These are phyloP conservation scores for Globisporangium emineosum DNA, from an alignment of 352 stramenopile species.

Conservation along the genomic window DNA sequence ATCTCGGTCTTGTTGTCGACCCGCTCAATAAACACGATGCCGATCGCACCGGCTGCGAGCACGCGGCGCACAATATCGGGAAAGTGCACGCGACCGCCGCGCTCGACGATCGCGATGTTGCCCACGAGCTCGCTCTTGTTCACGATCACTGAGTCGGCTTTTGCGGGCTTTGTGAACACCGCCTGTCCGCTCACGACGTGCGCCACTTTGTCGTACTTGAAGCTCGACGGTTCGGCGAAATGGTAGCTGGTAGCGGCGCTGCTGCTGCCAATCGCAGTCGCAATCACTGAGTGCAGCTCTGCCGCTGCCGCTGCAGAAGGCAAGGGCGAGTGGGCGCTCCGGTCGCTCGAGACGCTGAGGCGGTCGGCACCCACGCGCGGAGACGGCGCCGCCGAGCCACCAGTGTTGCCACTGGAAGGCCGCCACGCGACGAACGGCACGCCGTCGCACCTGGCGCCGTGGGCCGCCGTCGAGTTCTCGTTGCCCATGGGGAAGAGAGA, in stretches of 20 bases:
- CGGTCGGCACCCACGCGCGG: constrained; percentile 1
- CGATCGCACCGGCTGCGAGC: constrained; percentile 54
- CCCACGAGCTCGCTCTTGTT: constrained; percentile 60
- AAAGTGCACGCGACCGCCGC: constrained; percentile 78
- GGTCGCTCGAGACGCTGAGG: constrained; percentile 8
- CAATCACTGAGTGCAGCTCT: background rate
- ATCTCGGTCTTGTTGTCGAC: constrained; percentile 48
- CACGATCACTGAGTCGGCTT: constrained; percentile 61
- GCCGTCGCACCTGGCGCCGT: constrained; percentile 37
- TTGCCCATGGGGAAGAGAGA: constrained; percentile 37
- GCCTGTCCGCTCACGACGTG: constrained; percentile 42
- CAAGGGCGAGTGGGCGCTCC: background rate
- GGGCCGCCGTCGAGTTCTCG: constrained; percentile 40
- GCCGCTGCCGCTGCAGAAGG: constrained; percentile 7
- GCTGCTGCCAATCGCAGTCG: constrained; percentile 8
- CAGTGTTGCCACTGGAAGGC: constrained; percentile 15
- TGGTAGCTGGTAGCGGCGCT: constrained; percentile 37
- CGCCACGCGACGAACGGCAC: constrained; percentile 73
- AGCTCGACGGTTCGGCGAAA: constrained; percentile 83
- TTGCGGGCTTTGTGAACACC: constrained; percentile 66
- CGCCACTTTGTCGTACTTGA: constrained; percentile 64
- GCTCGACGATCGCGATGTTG: constrained; percentile 74
- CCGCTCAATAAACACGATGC: constrained; percentile 78
- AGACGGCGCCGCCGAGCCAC: background rate
- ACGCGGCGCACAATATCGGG: constrained; percentile 79